Evolutionary conservation across 257 asterid genomes (phyloP), one percentile per base, ranked within the genome.

Genomic region (Dorcoceras hygrometricum): DNA sequence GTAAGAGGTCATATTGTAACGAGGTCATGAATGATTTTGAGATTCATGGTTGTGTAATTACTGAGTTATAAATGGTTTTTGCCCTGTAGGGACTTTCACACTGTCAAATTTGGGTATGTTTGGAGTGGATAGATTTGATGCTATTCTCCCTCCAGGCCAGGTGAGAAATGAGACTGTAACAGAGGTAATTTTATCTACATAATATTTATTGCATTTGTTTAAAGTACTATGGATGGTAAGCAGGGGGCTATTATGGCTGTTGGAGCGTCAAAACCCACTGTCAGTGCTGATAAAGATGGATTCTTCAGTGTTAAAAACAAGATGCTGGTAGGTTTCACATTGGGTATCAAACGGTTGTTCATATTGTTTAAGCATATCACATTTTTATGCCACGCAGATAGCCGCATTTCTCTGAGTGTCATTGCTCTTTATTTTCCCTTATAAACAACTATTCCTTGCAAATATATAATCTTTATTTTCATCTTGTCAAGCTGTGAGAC

Each of bases 181-280:
- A 11, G 63, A 58, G 12, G 46, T 5, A 48, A 18, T 12, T 56
- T 14, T 71, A 12, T 27, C 5, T 4, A 46, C n/a, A 31, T 26
- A 24, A 46, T 54, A 50, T 19, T 66, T 8, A 23, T 62, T 28
- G 43, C 28, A 0, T 31, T n/a, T 60, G 50, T 73, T 46, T 74
- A 28, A 55, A 20, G 23, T 69, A 50, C 24, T 57, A 39, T 71
- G 57, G 36, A 63, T 74, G 48, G 70, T 78, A 68, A 72, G 68
- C 72, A 89, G 98, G 98, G 98, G 23, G 96, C 98, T 62, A 91
- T 91, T 54, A 89, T 91, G 96, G 96, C 98, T 53, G 98, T 85
- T 66, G 98, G 98, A 48, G 95, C 96, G 46, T 91, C 98, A 57
- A 87, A 87, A 71, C 96, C 96, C 53, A 80, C 78, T 25, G 88